Evolutionary conservation across 2,329 filamentous ascomycete species (phyloP).

Genomic region (Dactylellina drechsleri): DNA sequence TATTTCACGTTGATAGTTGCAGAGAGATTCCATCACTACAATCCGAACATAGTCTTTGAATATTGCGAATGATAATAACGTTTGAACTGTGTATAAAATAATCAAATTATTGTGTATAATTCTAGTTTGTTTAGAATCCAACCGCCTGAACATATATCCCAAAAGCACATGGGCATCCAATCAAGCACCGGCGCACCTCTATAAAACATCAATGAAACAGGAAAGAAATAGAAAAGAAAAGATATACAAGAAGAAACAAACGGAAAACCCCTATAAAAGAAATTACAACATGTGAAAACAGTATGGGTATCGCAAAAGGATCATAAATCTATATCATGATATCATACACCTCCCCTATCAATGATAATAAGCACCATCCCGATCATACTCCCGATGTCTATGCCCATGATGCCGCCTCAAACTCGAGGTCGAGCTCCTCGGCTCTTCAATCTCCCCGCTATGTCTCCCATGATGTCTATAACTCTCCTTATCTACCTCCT

Average conservation of each 20-base stretch:
- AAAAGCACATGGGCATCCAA: too few relatives aligned
- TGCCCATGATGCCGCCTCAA: background rate
- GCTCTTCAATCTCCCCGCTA: constrained; percentile 15
- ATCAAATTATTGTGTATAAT: too few relatives aligned
- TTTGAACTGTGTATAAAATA: too few relatives aligned
- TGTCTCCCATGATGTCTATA: constrained; percentile 1
- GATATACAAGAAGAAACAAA: constrained; percentile 1
- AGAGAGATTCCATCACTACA: too few relatives aligned
- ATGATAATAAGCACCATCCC: constrained; percentile 4
- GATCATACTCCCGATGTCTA: constrained; percentile 5
- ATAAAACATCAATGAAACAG: background rate
- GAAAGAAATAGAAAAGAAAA: background rate
- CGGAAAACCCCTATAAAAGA: background rate
- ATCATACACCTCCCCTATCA: background rate
- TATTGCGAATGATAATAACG: too few relatives aligned
- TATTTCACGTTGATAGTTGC: too few relatives aligned
- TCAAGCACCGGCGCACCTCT: too few relatives aligned
- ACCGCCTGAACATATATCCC: too few relatives aligned
- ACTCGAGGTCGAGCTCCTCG: background rate
- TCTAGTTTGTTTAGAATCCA: too few relatives aligned
- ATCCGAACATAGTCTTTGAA: too few relatives aligned
- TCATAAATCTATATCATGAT: background rate
- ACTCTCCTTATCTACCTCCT: too few relatives aligned
- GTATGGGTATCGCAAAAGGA: constrained; percentile 7
- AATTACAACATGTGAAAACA: constrained; percentile 3